phyloP scores from a whole-genome alignment of 1,284 basidiomycete genomes.

The Takashimella tepidaria region DNA sequence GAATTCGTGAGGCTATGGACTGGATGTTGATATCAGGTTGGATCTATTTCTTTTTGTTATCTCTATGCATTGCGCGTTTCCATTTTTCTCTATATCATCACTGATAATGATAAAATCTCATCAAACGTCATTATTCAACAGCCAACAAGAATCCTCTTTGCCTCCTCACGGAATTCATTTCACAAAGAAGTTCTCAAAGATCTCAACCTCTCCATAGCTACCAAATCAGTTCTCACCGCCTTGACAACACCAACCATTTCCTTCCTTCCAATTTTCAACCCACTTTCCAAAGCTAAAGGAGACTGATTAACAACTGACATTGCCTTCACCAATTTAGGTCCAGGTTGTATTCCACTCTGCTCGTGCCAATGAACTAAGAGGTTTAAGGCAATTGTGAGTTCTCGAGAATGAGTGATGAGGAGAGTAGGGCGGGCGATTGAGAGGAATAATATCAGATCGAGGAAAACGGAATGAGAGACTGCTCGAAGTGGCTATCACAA shows the following conservation, averaged over 20 bases:
- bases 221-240: conserved; percentile 20
- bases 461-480: conserved; percentile 28
- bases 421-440: conserved; percentile 16
- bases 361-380: conserved; percentile 16
- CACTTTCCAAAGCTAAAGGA: neutral
- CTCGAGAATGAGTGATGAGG: conserved; percentile 17
- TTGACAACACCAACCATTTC: conserved; percentile 4
- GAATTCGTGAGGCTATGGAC: too few species aligned
- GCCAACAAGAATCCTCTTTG: too few species aligned
- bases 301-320: conserved; percentile 6
- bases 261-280: neutral
- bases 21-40: too few species aligned
- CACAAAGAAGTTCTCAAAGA: conserved; percentile 4
- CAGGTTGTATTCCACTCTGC: neutral
- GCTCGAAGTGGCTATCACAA: conserved; percentile 24
- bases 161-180: neutral
- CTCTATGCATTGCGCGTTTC: too few species aligned
- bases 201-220: conserved; percentile 24
- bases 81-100: too few species aligned
- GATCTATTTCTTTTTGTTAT: too few species aligned
- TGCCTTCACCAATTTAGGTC: conserved; percentile 9
- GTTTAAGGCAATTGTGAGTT: conserved; percentile 16
- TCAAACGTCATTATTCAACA: too few species aligned
- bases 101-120: too few species aligned
- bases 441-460: conserved; percentile 36